Conservation (phyloP, 495 filamentous ascomycete species). For the Astrothelium subdiscretum region DNA sequence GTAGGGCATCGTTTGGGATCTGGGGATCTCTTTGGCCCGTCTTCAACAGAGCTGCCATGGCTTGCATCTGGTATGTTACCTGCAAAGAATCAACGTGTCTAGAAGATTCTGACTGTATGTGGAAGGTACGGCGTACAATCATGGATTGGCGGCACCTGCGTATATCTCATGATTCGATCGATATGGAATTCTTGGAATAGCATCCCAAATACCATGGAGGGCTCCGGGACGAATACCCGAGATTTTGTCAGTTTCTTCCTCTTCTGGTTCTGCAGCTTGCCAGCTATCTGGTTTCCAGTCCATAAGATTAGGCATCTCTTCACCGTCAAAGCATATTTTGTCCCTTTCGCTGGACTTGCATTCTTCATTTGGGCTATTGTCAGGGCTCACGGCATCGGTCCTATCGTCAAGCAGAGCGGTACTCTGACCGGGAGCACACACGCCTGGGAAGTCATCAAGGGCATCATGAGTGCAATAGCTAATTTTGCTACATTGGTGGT, state of each 20-base stretch:
- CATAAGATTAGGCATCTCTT: constrained; percentile 76
- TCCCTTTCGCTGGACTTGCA: constrained; percentile 69
- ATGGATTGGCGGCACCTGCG: constrained; percentile 21
- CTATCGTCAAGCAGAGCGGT: constrained; percentile 63
- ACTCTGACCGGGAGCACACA: constrained; percentile 55
- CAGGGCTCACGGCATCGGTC: constrained; percentile 72
- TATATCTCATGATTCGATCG: constrained; percentile 27
- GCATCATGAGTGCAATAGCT: constrained; percentile 75
- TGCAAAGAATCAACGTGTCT: constrained; percentile 28
- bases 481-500: constrained; percentile 86
- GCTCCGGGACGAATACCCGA: constrained; percentile 61
- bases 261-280: constrained; percentile 38
- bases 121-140: constrained; percentile 41
- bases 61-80: constrained; percentile 80
- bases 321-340: constrained; percentile 80
- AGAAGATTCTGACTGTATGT: constrained; percentile 45
- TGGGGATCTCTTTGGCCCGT: constrained; percentile 65
- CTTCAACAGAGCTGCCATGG: constrained; percentile 75
- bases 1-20: constrained; percentile 28
- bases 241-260: constrained; percentile 47
- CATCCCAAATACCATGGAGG: constrained; percentile 51
- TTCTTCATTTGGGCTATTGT: constrained; percentile 89
- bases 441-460: constrained; percentile 71
- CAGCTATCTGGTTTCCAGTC: constrained; percentile 60
- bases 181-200: constrained; percentile 13